Conservation (phyloP, 1,139 yeast species). For the Debaryomyces udenii region DNA sequence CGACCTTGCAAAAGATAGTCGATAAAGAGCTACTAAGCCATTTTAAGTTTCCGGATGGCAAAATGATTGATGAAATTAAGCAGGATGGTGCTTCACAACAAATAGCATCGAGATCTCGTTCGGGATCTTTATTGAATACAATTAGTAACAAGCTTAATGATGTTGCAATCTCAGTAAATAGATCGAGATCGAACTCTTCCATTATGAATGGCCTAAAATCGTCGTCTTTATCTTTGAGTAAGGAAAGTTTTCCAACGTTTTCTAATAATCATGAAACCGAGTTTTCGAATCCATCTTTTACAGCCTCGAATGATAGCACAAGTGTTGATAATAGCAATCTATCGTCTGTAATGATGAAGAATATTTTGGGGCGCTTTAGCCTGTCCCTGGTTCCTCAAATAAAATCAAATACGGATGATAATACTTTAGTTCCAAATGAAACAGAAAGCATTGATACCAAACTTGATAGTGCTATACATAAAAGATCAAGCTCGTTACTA, state of each 20-base stretch:
- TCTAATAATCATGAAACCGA: conserved; percentile 20
- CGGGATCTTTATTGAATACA: conserved; percentile 43
- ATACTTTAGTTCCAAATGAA: conserved; percentile 7
- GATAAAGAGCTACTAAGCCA: conserved; percentile 36
- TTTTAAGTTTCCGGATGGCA: conserved; percentile 36
- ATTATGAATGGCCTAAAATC: conserved; percentile 24
- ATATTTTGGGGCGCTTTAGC: conserved; percentile 38
- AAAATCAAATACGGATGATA: conserved; percentile 10
- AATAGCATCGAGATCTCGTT: conserved; percentile 31
- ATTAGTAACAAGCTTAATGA: conserved; percentile 36
- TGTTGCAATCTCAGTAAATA: conserved; percentile 15
- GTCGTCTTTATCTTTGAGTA: conserved; percentile 19
- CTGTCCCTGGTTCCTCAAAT: conserved; percentile 32
- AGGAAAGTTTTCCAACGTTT: conserved; percentile 34
- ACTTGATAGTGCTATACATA: conserved; percentile 15
- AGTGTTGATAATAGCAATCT: conserved; percentile 17
- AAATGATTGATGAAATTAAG: conserved; percentile 23
- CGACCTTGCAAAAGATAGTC: conserved; percentile 29
- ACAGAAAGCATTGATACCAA: conserved; percentile 11
- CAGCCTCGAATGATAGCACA: conserved; percentile 14
- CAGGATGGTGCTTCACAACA: conserved; percentile 20
- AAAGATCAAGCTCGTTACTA: conserved; percentile 31
- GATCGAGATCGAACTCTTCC: conserved; percentile 41
- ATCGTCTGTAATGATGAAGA: conserved; percentile 37
- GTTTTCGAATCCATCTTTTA: conserved; percentile 15